These are phyloP conservation scores for Pseudozyma sp. DNA, from an alignment of 1,284 basidiomycete genomes.

Conservation along the genomic window DNA sequence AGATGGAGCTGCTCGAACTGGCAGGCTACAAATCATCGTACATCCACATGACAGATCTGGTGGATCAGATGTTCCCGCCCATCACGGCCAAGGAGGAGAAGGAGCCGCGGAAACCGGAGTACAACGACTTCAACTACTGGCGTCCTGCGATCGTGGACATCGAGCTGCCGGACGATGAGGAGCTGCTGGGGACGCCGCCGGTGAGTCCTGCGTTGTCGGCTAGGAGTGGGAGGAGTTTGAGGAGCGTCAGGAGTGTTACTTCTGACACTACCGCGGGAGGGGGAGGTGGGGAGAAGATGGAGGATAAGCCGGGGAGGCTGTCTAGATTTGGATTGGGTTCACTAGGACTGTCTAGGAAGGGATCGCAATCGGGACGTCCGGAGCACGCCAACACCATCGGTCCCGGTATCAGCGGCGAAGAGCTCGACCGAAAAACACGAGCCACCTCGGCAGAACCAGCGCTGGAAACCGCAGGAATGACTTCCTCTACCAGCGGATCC, in stretches of 20 bases:
- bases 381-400: constrained; percentile 13
- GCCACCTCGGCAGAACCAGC: constrained; percentile 33
- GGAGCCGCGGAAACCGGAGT: constrained; percentile 78
- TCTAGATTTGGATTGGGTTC: constrained; percentile 55
- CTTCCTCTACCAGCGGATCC: constrained; percentile 5
- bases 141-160: constrained; percentile 77
- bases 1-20: constrained; percentile 93
- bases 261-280: constrained; percentile 21
- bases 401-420: constrained; percentile 6
- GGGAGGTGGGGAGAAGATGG: constrained; percentile 7
- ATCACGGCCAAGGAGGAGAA: constrained; percentile 79
- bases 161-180: constrained; percentile 76
- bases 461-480: constrained; percentile 10
- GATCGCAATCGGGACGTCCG: constrained; percentile 8
- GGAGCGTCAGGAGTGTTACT: constrained; percentile 35
- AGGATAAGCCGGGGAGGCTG: constrained; percentile 35
- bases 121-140: constrained; percentile 98
- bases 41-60: constrained; percentile 97
- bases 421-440: not conserved
- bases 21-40: constrained; percentile 98
- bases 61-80: constrained; percentile 99
- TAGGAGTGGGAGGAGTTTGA: constrained; percentile 75
- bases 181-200: constrained; percentile 77
- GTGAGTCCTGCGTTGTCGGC: constrained; percentile 92
- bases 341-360: constrained; percentile 33